A percentile compares a stretch with the other conserved stretches of the same genome.
Conservation (phyloP, 164 flowering plant genomes). For the Kingdonia uniflora region DNA sequence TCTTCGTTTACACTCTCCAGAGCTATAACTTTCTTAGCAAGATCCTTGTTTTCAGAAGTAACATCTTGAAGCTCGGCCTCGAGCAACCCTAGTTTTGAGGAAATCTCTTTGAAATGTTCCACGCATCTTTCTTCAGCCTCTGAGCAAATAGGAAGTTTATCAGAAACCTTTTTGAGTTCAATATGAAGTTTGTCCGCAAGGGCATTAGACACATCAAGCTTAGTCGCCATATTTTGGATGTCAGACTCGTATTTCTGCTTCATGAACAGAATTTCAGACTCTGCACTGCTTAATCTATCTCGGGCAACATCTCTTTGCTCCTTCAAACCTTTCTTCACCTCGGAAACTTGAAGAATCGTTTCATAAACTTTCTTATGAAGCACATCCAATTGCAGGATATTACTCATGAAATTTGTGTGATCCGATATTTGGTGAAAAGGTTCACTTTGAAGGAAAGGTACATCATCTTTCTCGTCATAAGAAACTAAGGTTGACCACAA, state of each 20-base stretch:
- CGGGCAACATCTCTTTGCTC: constrained; percentile 35
- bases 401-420: constrained; percentile 17
- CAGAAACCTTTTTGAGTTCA: constrained; percentile 38
- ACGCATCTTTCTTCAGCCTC: too few relatives aligned
- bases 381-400: constrained; percentile 36
- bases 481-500: constrained; percentile 24
- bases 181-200: constrained; percentile 46
- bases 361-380: constrained; percentile 29
- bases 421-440: constrained; percentile 18
- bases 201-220: constrained; percentile 31
- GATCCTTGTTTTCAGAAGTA: constrained; percentile 25
- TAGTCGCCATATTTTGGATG: constrained; percentile 23
- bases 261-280: constrained; percentile 31
- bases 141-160: too few relatives aligned
- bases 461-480: constrained; percentile 17
- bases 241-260: constrained; percentile 40
- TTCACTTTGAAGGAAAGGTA: constrained; percentile 12
- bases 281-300: constrained; percentile 22
- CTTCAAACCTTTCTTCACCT: constrained; percentile 31
- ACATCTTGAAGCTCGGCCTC: constrained; percentile 50
- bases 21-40: constrained; percentile 33
- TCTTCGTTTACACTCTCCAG: constrained; percentile 38
- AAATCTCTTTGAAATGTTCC: too few relatives aligned
- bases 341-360: constrained; percentile 32
- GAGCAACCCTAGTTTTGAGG: constrained; percentile 19